Conservation (phyloP, 768 basidiomycete species). For the Tulasnella sp. region DNA sequence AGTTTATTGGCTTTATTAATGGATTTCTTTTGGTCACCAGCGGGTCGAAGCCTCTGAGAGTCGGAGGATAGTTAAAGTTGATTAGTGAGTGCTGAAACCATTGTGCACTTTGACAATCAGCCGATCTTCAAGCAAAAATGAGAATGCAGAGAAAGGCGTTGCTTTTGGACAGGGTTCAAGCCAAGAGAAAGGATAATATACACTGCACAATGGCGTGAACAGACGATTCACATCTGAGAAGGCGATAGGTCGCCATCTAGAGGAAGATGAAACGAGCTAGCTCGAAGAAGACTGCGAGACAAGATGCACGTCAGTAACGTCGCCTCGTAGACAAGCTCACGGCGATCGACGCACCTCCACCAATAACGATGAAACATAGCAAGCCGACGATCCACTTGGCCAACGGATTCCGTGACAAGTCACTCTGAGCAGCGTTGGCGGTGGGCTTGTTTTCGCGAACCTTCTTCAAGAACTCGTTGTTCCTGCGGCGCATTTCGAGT, state of each 20-base stretch:
- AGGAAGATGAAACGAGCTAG: not conserved
- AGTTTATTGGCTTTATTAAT: too few species aligned
- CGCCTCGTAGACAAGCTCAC: not conserved
- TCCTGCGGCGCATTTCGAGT: constrained; percentile 9
- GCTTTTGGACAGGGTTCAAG: too few species aligned
- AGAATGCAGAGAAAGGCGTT: too few species aligned
- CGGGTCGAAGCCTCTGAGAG: too few species aligned
- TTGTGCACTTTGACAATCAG: too few species aligned
- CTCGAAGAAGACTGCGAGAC: not conserved
- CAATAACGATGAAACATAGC: not conserved
- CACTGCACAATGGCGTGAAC: not conserved
- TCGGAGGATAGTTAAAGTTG: too few species aligned
- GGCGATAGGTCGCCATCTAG: too few species aligned
- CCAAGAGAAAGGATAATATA: not conserved
- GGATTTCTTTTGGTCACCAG: too few species aligned
- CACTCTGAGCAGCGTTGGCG: not conserved
- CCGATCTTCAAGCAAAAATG: too few species aligned
- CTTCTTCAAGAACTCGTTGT: constrained; percentile 8
- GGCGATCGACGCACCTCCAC: not conserved
- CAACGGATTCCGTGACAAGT: not conserved
- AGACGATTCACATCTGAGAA: not conserved
- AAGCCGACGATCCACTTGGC: not conserved
- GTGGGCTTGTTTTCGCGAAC: constrained; percentile 11
- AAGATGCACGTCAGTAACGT: not conserved
- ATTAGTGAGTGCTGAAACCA: too few species aligned